phyloP scores from a whole-genome alignment of 2,329 filamentous ascomycete species.

The Neopestalotiopsis rosae region DNA sequence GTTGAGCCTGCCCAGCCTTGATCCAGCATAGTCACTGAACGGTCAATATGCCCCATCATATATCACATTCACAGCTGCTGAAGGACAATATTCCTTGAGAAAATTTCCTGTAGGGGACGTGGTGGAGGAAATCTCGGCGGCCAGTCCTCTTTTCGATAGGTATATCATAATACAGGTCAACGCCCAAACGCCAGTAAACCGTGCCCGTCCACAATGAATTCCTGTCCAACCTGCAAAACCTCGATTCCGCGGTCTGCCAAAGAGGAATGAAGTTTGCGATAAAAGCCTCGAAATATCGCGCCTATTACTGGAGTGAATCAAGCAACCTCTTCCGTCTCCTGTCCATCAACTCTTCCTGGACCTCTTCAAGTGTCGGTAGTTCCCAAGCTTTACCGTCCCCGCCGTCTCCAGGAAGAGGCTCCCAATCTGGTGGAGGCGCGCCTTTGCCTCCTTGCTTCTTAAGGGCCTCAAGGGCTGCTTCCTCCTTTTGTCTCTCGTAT shows the following conservation, averaged over 20 bases:
- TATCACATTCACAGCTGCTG: too few species aligned
- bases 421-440: slow-evolving; percentile 73
- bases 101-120: too few species aligned
- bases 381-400: slow-evolving; percentile 85
- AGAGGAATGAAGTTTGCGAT: background rate
- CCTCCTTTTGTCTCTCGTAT: slow-evolving; percentile 85
- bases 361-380: slow-evolving; percentile 85
- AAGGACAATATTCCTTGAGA: too few species aligned
- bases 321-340: slow-evolving; percentile 81
- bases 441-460: slow-evolving; percentile 59
- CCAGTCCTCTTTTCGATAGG: background rate
- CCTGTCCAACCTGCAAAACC: background rate
- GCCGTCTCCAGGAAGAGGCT: slow-evolving; percentile 82
- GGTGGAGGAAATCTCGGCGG: too few species aligned
- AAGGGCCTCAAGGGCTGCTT: slow-evolving; percentile 76
- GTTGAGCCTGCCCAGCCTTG: too few species aligned
- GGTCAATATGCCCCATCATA: too few species aligned
- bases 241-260: background rate
- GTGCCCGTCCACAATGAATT: background rate
- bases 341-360: slow-evolving; percentile 92
- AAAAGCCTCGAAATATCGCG: background rate
- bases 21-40: too few species aligned
- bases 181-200: background rate
- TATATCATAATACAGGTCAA: background rate
- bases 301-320: slow-evolving; percentile 69